Percentiles rank a stretch among this genome's conserved stretches.
These are phyloP conservation scores for Microcyclosporella mali DNA, from an alignment of 2,329 filamentous ascomycete genomes.

Conservation along the genomic window DNA sequence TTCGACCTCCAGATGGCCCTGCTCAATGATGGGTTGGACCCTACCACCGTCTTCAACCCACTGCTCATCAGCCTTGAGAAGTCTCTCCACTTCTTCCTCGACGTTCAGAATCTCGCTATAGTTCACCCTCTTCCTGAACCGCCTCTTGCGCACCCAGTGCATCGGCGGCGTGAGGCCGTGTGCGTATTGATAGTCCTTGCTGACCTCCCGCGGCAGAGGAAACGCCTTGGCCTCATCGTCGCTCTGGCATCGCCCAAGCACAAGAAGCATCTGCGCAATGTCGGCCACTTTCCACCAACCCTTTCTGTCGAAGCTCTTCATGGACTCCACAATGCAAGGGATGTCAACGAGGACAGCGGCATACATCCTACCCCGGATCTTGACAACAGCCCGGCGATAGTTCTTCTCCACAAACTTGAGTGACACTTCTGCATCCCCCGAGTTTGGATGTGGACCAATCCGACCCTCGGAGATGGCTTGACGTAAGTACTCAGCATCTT, in stretches of 20 bases:
- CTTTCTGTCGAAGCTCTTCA: slow-evolving; percentile 90
- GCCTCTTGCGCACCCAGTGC: slow-evolving; percentile 73
- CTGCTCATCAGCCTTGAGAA: slow-evolving; percentile 62
- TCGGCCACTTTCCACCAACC: slow-evolving; percentile 85
- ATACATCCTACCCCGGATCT: slow-evolving; percentile 63
- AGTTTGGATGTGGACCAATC: slow-evolving; percentile 59
- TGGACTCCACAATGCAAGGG: slow-evolving; percentile 79
- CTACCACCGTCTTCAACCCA: slow-evolving; percentile 50
- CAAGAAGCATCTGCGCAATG: slow-evolving; percentile 81
- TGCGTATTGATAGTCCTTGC: slow-evolving; percentile 66
- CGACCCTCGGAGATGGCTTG: slow-evolving; percentile 69
- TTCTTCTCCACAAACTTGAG: slow-evolving; percentile 74
- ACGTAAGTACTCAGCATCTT: slow-evolving; percentile 77
- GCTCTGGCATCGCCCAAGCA: slow-evolving; percentile 61
- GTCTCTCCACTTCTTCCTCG: slow-evolving; percentile 68
- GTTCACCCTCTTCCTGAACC: slow-evolving; percentile 76
- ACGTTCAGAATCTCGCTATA: slow-evolving; percentile 80
- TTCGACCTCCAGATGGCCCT: slow-evolving; percentile 16
- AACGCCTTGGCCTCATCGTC: slow-evolving; percentile 44
- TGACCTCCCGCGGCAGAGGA: slow-evolving; percentile 66
- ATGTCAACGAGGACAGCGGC: slow-evolving; percentile 76
- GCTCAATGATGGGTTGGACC: slow-evolving; percentile 14
- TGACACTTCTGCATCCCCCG: slow-evolving; percentile 68
- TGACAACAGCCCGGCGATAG: slow-evolving; percentile 65
- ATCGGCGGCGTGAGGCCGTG: slow-evolving; percentile 85